These are phyloP conservation scores for Adiantum capillusveneris DNA, from an alignment of 75 land plant genomes.

Conservation along the genomic window DNA sequence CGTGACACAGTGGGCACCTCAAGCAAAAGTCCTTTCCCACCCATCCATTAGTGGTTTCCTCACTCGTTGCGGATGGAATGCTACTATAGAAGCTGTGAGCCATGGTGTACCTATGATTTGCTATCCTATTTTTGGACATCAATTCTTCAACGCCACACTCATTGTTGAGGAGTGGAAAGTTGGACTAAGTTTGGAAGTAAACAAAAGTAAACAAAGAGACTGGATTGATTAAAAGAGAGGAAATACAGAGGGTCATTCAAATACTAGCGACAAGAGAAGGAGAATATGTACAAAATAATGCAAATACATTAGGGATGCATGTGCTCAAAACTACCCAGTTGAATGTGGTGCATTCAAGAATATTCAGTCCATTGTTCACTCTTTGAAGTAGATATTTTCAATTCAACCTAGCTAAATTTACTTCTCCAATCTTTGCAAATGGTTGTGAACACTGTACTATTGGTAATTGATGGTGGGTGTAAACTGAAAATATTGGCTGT, in stretches of 20 bases:
- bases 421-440: no score
- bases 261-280: neutral
- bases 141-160: conserved; percentile 28
- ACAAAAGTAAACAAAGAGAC: neutral
- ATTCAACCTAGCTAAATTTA: no score
- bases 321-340: no score
- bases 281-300: no score
- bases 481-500: no score
- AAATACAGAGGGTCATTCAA: conserved; percentile 26
- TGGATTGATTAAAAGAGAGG: conserved; percentile 28
- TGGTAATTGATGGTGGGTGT: no score
- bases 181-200: conserved; percentile 4
- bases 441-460: no score
- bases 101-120: conserved; percentile 44
- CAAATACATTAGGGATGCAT: no score
- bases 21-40: conserved; percentile 26
- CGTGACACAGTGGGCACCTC: conserved; percentile 34
- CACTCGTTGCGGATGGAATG: no score
- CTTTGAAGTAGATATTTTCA: no score
- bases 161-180: conserved; percentile 38
- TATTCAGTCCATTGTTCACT: no score
- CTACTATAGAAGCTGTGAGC: conserved; percentile 29
- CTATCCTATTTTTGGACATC: conserved; percentile 47
- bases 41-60: conserved; percentile 14
- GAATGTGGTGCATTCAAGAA: no score